phyloP scores from a whole-genome alignment of 306 rosid genomes.

The Dryas alaskensis region DNA sequence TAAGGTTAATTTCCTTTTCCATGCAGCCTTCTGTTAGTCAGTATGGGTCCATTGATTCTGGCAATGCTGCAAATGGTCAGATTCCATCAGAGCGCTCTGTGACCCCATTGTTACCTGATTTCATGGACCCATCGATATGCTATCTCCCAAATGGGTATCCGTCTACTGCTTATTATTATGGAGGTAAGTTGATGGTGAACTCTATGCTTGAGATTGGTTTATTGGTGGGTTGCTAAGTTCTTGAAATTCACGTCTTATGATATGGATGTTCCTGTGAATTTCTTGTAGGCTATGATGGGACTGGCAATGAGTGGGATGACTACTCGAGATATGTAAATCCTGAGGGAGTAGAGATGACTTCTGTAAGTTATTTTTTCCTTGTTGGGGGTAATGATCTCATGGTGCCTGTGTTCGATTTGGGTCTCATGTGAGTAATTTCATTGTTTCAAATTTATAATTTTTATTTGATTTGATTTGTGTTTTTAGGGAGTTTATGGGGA shows the following conservation, averaged over 20 bases:
- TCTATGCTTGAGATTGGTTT: not conserved
- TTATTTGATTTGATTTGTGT: not conserved
- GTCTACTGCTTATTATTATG: conserved; percentile 66
- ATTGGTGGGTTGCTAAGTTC: not conserved
- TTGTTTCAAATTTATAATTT: not conserved
- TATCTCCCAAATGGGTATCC: conserved; percentile 78
- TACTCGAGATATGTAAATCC: conserved; percentile 67
- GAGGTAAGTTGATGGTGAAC: conserved; percentile 45
- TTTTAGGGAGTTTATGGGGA: conserved; percentile 86
- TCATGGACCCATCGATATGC: conserved; percentile 64
- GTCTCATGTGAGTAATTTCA: not conserved
- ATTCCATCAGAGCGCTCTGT: conserved; percentile 74
- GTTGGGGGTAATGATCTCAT: not conserved
- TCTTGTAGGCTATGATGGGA: conserved; percentile 62
- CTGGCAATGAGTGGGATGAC: conserved; percentile 76
- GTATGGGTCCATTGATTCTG: conserved; percentile 70
- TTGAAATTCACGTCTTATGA: not conserved
- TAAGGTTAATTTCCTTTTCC: not conserved
- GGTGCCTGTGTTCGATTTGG: not conserved
- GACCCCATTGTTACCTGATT: conserved; percentile 71
- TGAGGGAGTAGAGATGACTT: conserved; percentile 80
- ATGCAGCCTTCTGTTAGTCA: conserved; percentile 64
- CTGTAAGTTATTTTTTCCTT: conserved; percentile 43
- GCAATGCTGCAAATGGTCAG: conserved; percentile 67
- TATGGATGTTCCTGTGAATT: not conserved